A percentile compares a stretch with the other conserved stretches of the same genome.
Conservation (phyloP, 2,329 filamentous ascomycete species). For the Alternaria novae-zelandiae region DNA sequence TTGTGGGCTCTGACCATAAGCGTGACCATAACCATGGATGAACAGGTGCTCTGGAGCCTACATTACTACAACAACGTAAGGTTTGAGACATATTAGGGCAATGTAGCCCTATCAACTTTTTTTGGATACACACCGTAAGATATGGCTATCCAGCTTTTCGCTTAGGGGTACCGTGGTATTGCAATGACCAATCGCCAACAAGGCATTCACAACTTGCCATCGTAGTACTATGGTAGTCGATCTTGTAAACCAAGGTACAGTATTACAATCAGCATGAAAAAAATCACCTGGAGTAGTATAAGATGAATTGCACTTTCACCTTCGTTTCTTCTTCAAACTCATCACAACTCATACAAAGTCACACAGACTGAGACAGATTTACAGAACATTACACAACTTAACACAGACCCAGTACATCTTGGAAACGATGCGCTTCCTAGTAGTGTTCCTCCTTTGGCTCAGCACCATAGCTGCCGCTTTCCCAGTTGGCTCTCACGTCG, state of each 20-base stretch:
- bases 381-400: background rate
- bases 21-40: background rate
- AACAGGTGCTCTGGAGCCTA: background rate
- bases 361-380: background rate
- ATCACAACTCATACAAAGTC: background rate
- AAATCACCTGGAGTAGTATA: background rate
- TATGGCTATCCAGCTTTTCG: background rate
- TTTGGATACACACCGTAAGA: background rate
- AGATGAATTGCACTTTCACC: background rate
- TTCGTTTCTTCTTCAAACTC: background rate
- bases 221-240: background rate
- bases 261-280: background rate
- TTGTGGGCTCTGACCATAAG: background rate
- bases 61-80: background rate
- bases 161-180: background rate
- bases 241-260: background rate
- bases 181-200: background rate
- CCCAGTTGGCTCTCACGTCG: conserved; percentile 7
- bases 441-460: conserved; percentile 12
- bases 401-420: background rate
- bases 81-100: background rate
- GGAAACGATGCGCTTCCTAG: conserved; percentile 13
- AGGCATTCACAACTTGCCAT: background rate
- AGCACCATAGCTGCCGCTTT: conserved; percentile 2
- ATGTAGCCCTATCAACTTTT: background rate